Evolutionary conservation across 2,329 filamentous ascomycete genomes (phyloP).

Genomic region (Paraphaeosphaeria minitans): DNA sequence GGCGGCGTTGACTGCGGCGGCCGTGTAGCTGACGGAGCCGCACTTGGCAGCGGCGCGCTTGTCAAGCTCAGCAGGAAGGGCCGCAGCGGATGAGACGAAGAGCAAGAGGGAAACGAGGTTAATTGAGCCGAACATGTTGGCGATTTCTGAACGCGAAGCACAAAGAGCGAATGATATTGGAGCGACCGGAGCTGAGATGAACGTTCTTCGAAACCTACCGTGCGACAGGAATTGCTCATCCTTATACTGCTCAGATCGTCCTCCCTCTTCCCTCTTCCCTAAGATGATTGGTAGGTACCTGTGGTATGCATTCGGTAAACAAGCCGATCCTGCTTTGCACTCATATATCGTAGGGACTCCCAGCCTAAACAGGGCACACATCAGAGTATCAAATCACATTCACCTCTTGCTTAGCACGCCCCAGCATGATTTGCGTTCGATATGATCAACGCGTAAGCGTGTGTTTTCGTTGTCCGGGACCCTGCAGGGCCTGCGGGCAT

Average conservation of each 20-base stretch:
- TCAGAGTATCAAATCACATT: neutral
- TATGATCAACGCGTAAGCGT: slow-evolving; percentile 10
- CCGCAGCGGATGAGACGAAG: slow-evolving; percentile 4
- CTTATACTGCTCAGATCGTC: slow-evolving; percentile 6
- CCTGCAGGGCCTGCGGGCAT: slow-evolving; percentile 7
- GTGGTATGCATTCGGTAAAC: slow-evolving; percentile 4
- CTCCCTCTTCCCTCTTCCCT: neutral
- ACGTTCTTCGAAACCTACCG: slow-evolving; percentile 6
- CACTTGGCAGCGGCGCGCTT: neutral
- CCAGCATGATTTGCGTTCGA: slow-evolving; percentile 1
- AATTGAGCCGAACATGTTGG: slow-evolving; percentile 8
- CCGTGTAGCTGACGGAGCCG: neutral
- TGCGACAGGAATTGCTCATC: slow-evolving; percentile 1
- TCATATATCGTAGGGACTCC: neutral
- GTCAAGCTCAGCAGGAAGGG: slow-evolving; percentile 11
- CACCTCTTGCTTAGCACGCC: neutral
- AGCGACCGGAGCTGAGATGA: slow-evolving; percentile 2
- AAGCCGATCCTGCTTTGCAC: slow-evolving; percentile 1
- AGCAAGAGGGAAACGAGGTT: slow-evolving; percentile 4
- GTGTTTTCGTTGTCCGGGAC: neutral
- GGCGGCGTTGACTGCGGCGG: slow-evolving; percentile 2
- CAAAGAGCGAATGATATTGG: slow-evolving; percentile 3
- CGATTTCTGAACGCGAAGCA: neutral
- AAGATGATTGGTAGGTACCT: slow-evolving; percentile 2
- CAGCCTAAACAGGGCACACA: neutral